Base-by-base conservation (phyloP, 164 flowering plant species). In the Umbellularia californica region DNA sequence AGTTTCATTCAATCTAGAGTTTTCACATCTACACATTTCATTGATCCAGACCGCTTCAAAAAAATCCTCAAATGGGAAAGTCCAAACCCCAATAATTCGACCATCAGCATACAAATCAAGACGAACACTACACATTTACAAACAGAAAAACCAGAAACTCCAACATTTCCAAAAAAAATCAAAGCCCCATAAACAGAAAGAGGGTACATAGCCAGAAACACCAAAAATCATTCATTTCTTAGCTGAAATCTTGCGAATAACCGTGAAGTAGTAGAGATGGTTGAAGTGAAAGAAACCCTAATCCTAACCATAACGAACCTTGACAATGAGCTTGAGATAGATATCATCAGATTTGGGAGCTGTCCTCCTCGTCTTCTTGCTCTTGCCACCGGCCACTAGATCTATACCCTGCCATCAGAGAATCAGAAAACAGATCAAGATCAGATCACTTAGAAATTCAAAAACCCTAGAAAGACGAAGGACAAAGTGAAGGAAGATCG, bases 371-470 rank as follows among this genome's bases (percentile, higher is more conserved):
- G 79, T 77, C 68, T 67, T 76, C 65, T 69, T 14, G 77, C 81
- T 66, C 78, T 88, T 41, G 77, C 94, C 55, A 69, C 82, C 25
- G 81, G 81, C 69, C 86, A 90, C 75, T 5, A 77, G 64, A 65
- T 77, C 79, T 70, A 77, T 77, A 20, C 79, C 79, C 79, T 77
- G 70, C 25, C 15, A 55, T 19, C 13, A 55, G n/a, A 20, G 60
- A 55, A 55, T 3, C 5, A 55, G 7, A 17, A 55, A 12, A 55
- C 17, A 55, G 20, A 1, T 5, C 17, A 19, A 55, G 17, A 55
- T 14, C 17, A 20, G n/a, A 55, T 55, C 60, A 3, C 3, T 55
- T 14, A 2, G 13, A 55, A 14, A 55, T 55, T 55, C 60, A 17
- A 55, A 55, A 55, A 19, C 60, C 17, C 60, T 7, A 41, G 0